phyloP scores from a whole-genome alignment of 2,329 filamentous ascomycete genomes.

The Venturia oleaginea region DNA sequence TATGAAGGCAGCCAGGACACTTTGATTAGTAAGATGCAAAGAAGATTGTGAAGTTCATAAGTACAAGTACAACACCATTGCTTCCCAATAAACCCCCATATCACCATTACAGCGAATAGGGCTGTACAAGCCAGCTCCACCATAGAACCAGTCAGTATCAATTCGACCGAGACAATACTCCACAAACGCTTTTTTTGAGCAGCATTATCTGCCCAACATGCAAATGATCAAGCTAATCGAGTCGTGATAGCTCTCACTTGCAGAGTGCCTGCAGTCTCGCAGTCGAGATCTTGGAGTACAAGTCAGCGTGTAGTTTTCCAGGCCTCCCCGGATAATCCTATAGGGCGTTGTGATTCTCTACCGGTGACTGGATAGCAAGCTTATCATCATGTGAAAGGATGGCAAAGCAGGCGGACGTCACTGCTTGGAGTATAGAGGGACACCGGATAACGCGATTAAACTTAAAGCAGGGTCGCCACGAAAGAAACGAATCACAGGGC shows the following conservation, averaged over 20 bases:
- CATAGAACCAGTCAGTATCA: background rate
- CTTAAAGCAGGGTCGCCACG: too few relatives aligned
- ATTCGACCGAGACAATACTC: background rate
- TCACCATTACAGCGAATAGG: background rate
- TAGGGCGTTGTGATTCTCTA: background rate
- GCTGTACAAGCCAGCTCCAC: background rate
- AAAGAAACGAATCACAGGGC: background rate
- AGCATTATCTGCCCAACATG: background rate
- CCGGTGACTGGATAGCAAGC: background rate
- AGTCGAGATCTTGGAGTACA: background rate
- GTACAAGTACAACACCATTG: background rate
- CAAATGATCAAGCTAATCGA: background rate
- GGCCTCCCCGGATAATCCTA: background rate
- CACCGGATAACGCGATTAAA: too few relatives aligned
- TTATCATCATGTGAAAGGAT: background rate
- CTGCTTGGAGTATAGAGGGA: too few relatives aligned
- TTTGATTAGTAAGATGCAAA: too few relatives aligned
- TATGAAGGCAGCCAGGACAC: too few relatives aligned
- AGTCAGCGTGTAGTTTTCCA: background rate
- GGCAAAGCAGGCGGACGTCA: background rate
- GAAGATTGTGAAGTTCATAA: background rate
- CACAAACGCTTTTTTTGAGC: background rate
- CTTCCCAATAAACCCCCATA: background rate
- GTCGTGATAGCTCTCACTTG: background rate
- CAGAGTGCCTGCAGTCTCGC: background rate